A percentile compares a stretch with the other conserved stretches of the same genome.
Conservation (phyloP, 805 yeast genomes). For the Kurtzmaniella cleridarum region DNA sequence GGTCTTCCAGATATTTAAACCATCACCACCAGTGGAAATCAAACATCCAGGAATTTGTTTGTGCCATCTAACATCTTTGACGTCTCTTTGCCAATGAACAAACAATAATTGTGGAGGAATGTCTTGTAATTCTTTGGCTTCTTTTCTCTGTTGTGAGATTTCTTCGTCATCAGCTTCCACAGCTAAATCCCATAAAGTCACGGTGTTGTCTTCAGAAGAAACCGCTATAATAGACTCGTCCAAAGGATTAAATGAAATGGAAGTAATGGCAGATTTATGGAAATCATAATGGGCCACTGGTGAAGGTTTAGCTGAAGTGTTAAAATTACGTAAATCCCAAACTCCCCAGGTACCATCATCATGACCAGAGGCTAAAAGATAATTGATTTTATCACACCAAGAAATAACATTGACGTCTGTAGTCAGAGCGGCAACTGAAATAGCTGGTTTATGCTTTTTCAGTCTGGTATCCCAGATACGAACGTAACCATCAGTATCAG, state of each 20-base stretch:
- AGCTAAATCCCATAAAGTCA: constrained; percentile 95
- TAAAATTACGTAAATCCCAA: constrained; percentile 92
- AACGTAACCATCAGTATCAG: constrained; percentile 85
- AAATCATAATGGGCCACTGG: constrained; percentile 95
- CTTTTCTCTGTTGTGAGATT: constrained; percentile 76
- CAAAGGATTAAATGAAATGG: constrained; percentile 88
- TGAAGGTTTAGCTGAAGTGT: constrained; percentile 44
- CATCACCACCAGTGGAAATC: constrained; percentile 93
- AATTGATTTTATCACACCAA: constrained; percentile 86
- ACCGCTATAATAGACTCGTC: constrained; percentile 96
- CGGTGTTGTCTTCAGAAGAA: constrained; percentile 94
- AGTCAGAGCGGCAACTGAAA: constrained; percentile 72
- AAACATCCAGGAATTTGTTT: constrained; percentile 93
- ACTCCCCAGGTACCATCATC: constrained; percentile 98
- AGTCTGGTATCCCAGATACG: constrained; percentile 97
- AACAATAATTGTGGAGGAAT: constrained; percentile 94
- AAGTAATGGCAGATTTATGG: constrained; percentile 90
- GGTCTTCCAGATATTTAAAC: constrained; percentile 92
- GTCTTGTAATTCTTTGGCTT: constrained; percentile 72
- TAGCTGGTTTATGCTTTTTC: constrained; percentile 85
- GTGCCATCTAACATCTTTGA: constrained; percentile 98
- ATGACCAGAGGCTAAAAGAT: constrained; percentile 90
- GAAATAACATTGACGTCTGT: constrained; percentile 92
- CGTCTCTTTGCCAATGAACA: constrained; percentile 97
- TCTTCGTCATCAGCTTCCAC: constrained; percentile 99